Evolutionary conservation across 306 rosid genomes (phyloP), one percentile per base, ranked within the genome.

Genomic region (Begonia loranthoides): DNA sequence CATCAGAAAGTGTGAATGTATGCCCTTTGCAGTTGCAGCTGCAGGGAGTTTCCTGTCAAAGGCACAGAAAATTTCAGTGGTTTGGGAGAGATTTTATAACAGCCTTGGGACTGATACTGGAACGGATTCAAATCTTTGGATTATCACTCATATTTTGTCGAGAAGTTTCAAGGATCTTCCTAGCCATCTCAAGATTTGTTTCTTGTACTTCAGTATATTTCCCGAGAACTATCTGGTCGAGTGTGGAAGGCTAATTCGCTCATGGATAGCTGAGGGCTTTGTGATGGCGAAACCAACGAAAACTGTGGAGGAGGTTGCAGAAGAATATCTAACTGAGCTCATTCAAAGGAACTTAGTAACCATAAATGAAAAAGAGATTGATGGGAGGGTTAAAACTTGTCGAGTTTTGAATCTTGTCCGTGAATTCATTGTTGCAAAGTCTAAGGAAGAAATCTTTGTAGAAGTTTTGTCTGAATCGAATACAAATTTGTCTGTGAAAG

Each of bases 351-450:
- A 50, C 14, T 50, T 59, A 47, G 56, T 59, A 3, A 6, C 5
- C 10, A 39, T 14, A 4, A 39, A n/a, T 12, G 9, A 46, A 41
- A 38, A 19, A 17, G 64, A 59, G 15, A 21, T 50, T 0, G 19
- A 59, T 49, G 64, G 64, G 9, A 17, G 46, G 41, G 64, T 39
- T 39, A 50, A 38, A 46, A 49, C 21, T 3, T 19, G 55, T n/a
- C 41, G 49, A 10, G 64, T 59, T 38, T 19, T 6, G 13, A 49
- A 38, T 54, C 50, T 59, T 17, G 64, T 59, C n/a, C 49, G 55
- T 5, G 49, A 39, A 21, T 49, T 49, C 56, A 19, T 49, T 47
- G 50, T 40, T 9, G 15, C 47, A n/a, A 43, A n/a, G 47, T 17
- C 56, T 3, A 49, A 39, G 14, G 46, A 1, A 1, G 41, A 15